phyloP scores from a whole-genome alignment of 805 yeast genomes.

The Zygotorulaspora chibaensis region DNA sequence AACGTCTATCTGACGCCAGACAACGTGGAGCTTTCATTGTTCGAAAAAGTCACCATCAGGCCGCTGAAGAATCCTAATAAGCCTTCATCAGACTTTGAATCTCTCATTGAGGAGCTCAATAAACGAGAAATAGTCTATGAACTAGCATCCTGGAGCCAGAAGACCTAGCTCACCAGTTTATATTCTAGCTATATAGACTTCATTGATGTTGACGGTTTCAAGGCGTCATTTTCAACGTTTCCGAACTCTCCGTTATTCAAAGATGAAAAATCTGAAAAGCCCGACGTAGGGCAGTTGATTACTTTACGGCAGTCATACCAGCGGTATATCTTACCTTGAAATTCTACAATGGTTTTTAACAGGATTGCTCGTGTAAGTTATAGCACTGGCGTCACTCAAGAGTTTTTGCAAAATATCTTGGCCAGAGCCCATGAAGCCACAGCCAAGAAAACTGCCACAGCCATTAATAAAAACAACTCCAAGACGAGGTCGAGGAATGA shows the following conservation, averaged over 20 bases:
- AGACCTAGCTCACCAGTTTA: too few relatives aligned
- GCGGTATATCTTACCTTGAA: neutral
- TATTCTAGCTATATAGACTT: neutral
- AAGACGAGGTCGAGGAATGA: constrained; percentile 5
- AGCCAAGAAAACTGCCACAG: constrained; percentile 15
- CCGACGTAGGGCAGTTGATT: neutral
- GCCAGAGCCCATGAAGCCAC: constrained; percentile 33
- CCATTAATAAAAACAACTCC: neutral
- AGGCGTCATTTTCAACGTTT: neutral
- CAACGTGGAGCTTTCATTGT: constrained; percentile 32
- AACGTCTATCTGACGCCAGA: constrained; percentile 72
- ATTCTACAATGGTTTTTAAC: neutral
- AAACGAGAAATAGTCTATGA: constrained; percentile 13
- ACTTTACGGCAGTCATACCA: neutral
- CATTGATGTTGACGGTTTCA: neutral
- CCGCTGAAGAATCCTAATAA: constrained; percentile 1
- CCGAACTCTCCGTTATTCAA: neutral
- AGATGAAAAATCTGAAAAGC: neutral
- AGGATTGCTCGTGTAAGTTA: constrained; percentile 13
- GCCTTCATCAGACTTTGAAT: neutral
- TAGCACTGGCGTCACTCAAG: constrained; percentile 29
- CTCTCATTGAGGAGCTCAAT: constrained; percentile 4
- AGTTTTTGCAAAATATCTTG: constrained; percentile 30
- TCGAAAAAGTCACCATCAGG: constrained; percentile 25
- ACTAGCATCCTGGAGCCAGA: neutral